Evolutionary conservation across 1,139 yeast species (phyloP), one percentile per base, ranked within the genome.

Genomic region (Protomyces inundatus): DNA sequence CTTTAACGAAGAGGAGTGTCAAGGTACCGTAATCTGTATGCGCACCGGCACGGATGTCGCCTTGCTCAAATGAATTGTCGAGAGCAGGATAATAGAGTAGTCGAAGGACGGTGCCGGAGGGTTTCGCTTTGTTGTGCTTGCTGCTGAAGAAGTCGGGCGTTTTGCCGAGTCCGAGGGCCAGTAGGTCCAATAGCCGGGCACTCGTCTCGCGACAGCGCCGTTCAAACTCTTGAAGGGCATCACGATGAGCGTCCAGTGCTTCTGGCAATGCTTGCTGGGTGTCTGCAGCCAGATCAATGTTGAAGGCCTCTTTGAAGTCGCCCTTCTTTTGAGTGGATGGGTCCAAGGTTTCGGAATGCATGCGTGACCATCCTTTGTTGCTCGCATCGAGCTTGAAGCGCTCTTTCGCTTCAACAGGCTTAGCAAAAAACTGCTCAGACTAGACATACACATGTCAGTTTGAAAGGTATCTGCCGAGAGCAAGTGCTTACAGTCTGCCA

Each of bases 11-110:
- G 55, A 88, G 76, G 46, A 87, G 75, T 0, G 95, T 88, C 68
- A 87, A 73, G 0, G 88, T 80, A 0, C 95, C 95, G 64, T 86
- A 88, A 72, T 88, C 95, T 0, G 95, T 87, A 70, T 88, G 95
- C 0, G 95, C 95, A 37, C 95, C 95, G 2, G 95, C 95, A 61
- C 95, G 78, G 55, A 86, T 81, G n/a, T 77, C 79, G 30, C 81
- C 79, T 66, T 82, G 83, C 45, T 79, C 55, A 42, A 61, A 42
- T 54, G 57, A 30, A 16, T 53, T 23, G 12, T 74, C 58, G 63
- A 81, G 83, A 9, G 87, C 81, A 0, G 91, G 91, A 71, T 88
- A 88, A 72, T 84, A 88, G 59, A 88, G 77, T 69, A 88, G 78
- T 69, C 95, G 77, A 70, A 88, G 79, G 0, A 88, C 82, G 4